These are phyloP conservation scores for Cryptococcus sp. DNA, from an alignment of 1,284 basidiomycete species.

Conservation along the genomic window DNA sequence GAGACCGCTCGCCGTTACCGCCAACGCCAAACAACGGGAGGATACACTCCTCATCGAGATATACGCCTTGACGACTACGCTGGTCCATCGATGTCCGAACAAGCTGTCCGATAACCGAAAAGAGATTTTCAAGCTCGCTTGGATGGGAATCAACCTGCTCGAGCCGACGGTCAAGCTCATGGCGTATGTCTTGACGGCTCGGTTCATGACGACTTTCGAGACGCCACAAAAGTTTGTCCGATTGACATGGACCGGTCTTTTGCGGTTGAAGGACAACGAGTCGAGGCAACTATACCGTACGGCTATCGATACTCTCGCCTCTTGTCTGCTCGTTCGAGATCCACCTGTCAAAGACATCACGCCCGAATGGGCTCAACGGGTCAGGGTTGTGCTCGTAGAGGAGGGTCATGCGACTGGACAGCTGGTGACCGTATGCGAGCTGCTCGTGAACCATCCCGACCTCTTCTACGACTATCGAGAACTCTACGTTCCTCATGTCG, in stretches of 20 bases:
- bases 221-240: slow-evolving; percentile 90
- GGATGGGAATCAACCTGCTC: slow-evolving; percentile 68
- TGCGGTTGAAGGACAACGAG: slow-evolving; percentile 74
- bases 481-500: slow-evolving; percentile 93
- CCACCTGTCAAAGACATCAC: slow-evolving; percentile 54
- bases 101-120: slow-evolving; percentile 77
- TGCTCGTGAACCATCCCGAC: slow-evolving; percentile 85
- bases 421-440: slow-evolving; percentile 81
- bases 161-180: slow-evolving; percentile 84
- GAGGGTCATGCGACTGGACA: slow-evolving; percentile 79
- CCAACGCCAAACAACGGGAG: slow-evolving; percentile 32
- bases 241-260: slow-evolving; percentile 88
- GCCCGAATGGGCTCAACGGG: slow-evolving; percentile 84
- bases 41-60: slow-evolving; percentile 76
- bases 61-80: slow-evolving; percentile 80
- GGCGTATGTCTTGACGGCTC: slow-evolving; percentile 86
- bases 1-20: slow-evolving; percentile 33
- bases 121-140: slow-evolving; percentile 92
- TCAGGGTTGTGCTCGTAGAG: slow-evolving; percentile 80
- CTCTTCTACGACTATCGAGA: slow-evolving; percentile 92
- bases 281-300: slow-evolving; percentile 70
- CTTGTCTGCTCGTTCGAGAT: slow-evolving; percentile 63
- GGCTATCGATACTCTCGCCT: slow-evolving; percentile 86
- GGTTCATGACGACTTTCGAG: slow-evolving; percentile 87
- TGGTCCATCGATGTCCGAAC: slow-evolving; percentile 77